Conservation (phyloP, 129 eudicot species). For the Escallonia rubra region DNA sequence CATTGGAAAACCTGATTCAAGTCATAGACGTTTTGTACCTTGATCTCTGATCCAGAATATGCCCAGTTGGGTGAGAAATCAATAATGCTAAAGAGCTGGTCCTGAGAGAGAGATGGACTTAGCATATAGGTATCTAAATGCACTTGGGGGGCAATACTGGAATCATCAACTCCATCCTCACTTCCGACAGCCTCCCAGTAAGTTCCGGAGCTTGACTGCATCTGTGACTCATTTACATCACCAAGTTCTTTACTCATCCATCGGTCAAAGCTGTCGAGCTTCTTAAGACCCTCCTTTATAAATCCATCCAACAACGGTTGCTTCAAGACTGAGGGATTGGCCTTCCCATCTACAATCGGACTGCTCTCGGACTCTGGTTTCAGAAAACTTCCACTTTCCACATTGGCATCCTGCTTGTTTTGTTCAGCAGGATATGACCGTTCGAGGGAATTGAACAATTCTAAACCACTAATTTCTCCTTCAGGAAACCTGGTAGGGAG, state of each 20-base stretch:
- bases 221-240: constrained; percentile 68
- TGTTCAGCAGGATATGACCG: constrained; percentile 28
- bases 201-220: constrained; percentile 64
- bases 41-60: constrained; percentile 51
- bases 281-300: constrained; percentile 65
- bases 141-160: constrained; percentile 49
- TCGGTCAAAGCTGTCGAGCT: constrained; percentile 94
- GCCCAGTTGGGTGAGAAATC: constrained; percentile 93
- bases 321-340: constrained; percentile 34
- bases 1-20: constrained; percentile 7
- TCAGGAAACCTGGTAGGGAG: constrained; percentile 32
- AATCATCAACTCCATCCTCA: constrained; percentile 64
- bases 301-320: constrained; percentile 62
- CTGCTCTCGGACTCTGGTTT: constrained; percentile 33
- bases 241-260: constrained; percentile 98
- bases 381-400: constrained; percentile 27
- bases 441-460: constrained; percentile 32
- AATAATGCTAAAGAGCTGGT: constrained; percentile 82
- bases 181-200: constrained; percentile 84
- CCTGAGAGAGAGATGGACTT: constrained; percentile 88
- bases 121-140: constrained; percentile 53
- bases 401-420: constrained; percentile 21
- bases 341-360: constrained; percentile 30
- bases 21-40: constrained; percentile 38
- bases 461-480: constrained; percentile 35